Base-by-base conservation (phyloP, 2,329 filamentous ascomycete species). In the Delphinella strobiligena region DNA sequence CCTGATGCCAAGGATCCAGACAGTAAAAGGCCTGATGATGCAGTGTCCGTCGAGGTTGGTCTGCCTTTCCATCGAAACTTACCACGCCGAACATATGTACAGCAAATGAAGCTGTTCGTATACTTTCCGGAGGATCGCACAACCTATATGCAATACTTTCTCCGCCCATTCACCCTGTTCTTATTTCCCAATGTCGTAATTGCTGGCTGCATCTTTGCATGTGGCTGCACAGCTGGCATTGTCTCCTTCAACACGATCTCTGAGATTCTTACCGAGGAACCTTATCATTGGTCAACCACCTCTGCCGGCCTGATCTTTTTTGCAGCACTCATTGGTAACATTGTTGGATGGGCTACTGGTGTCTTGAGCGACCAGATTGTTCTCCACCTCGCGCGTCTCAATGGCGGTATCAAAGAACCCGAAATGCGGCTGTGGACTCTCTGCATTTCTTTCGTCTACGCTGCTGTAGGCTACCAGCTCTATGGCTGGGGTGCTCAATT, bases 311-410 rank as follows among this genome's bases (percentile, higher is more conserved):
- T 51, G 1, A 42, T 51, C 15, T 50, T 47, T 31, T 45, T 49
- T 19, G 47, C 50, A 16, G 49, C 50, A 5, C 45, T 52, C 10
- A 36, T 50, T 18, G 47, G 49, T 18, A 49, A 43, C 34, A 18
- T 48, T 19, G 30, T 50, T 15, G 50, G 50, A 17, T 48, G 45
- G 42, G 15, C 33, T 19, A 45, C 62, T 0, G 67, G 66, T 1
- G 64, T 64, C 1, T 46, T 67, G 33, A 66, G 63, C 44, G 66
- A 66, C 49, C 61, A 55, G 49, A 49, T 64, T 30, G 40, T 45
- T 32, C 12, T 67, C 24, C 43, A 43, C 17, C 34, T 50, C 0
- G 39, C 49, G n/a, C 43, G 44, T 19, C 41, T 42, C 5, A 52
- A 52, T 27, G 31, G 43, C 5, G 51, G 49, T 16, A 38, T 51